phyloP scores from a whole-genome alignment of 768 basidiomycete species.

The Kwoniella botswanensis region DNA sequence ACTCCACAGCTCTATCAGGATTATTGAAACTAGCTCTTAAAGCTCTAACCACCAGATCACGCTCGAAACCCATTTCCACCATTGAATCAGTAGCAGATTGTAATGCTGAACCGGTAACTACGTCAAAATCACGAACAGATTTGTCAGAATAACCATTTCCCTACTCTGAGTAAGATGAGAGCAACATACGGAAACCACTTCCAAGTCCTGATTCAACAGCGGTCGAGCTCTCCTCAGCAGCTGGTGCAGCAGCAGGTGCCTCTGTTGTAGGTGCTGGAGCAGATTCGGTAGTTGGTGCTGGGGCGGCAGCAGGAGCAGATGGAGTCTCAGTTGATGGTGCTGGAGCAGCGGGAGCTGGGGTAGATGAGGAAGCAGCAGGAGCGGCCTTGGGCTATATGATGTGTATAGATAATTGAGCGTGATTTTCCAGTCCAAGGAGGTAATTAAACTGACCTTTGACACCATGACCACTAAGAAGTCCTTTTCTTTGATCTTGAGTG shows the following conservation, averaged over 20 bases:
- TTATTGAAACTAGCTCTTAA: slow-evolving; percentile 95
- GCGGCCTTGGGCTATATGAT: slow-evolving; percentile 57
- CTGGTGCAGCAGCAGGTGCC: slow-evolving; percentile 51
- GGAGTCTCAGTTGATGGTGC: slow-evolving; percentile 49
- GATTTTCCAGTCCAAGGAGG: background rate
- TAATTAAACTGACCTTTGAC: slow-evolving; percentile 71
- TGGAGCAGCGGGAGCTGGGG: slow-evolving; percentile 56
- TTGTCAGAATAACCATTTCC: background rate
- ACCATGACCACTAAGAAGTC: slow-evolving; percentile 99
- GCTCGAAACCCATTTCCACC: slow-evolving; percentile 90
- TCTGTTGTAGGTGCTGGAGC: slow-evolving; percentile 58
- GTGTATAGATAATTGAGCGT: background rate
- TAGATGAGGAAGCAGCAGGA: slow-evolving; percentile 52
- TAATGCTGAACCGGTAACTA: slow-evolving; percentile 73
- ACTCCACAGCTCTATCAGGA: slow-evolving; percentile 97
- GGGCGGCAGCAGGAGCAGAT: slow-evolving; percentile 54
- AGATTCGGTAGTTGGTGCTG: slow-evolving; percentile 45
- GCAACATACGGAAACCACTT: slow-evolving; percentile 46
- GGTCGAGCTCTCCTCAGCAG: slow-evolving; percentile 51
- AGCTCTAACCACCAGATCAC: slow-evolving; percentile 81
- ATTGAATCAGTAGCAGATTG: slow-evolving; percentile 80
- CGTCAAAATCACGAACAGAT: background rate
- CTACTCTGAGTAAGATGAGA: background rate
- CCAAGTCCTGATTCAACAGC: slow-evolving; percentile 40
- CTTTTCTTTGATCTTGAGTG: slow-evolving; percentile 94